Percentiles rank a stretch among this genome's conserved stretches.
Conservation (phyloP, 2,329 filamentous ascomycete species). For the Arthroderma sp. region DNA sequence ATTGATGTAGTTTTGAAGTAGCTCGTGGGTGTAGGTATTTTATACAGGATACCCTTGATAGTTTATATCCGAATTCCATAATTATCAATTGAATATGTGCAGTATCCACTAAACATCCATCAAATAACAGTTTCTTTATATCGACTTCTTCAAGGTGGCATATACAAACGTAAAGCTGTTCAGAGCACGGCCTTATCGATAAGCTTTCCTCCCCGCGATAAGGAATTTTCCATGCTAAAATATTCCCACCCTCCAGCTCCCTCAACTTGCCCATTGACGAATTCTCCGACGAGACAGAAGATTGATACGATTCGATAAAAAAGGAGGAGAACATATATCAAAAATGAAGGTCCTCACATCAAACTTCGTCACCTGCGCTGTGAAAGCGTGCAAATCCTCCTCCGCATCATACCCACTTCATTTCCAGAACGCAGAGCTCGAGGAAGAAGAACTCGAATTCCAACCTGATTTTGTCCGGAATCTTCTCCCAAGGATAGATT, state of each 20-base stretch:
- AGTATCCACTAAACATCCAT: no score
- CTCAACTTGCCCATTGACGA: background rate
- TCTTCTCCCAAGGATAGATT: conserved; percentile 77
- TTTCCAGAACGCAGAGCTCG: conserved; percentile 81
- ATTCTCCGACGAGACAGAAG: no score
- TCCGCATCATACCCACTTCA: conserved; percentile 77
- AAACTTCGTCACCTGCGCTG: conserved; percentile 93
- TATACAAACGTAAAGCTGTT: no score
- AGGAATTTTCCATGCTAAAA: conserved; percentile 1
- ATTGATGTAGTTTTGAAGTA: conserved; percentile 60
- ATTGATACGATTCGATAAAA: background rate
- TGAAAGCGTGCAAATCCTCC: conserved; percentile 82
- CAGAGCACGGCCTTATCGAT: conserved; percentile 1
- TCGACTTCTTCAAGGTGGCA: no score
- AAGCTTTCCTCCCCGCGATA: conserved; percentile 5
- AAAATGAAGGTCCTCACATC: conserved; percentile 88
- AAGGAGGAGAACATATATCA: background rate
- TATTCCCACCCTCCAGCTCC: background rate
- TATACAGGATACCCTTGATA: background rate
- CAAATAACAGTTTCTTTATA: no score
- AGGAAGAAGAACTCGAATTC: conserved; percentile 67
- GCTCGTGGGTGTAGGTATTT: background rate
- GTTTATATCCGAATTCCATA: background rate
- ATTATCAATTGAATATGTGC: no score
- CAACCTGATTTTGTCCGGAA: conserved; percentile 73